Conservation (phyloP, 164 flowering plant species). For the Vitis cinerea region DNA sequence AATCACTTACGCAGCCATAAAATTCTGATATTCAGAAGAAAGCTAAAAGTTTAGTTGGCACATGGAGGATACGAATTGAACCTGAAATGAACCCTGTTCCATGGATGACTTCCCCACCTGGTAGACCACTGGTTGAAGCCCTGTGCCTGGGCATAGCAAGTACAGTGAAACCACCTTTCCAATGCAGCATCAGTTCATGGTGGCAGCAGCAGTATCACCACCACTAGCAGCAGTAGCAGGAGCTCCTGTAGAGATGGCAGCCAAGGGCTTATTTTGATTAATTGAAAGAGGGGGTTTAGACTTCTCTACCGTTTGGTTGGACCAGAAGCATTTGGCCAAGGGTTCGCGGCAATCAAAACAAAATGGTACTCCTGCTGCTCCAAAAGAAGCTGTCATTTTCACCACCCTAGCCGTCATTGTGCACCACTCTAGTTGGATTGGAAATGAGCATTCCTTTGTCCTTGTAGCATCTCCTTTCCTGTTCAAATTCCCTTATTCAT, state of each 20-base stretch:
- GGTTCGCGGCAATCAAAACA: too few species aligned
- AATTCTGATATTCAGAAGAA: too few species aligned
- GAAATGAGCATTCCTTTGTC: too few species aligned
- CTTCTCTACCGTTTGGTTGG: not conserved
- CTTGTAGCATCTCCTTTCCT: too few species aligned
- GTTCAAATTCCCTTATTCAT: too few species aligned
- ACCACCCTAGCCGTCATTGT: too few species aligned
- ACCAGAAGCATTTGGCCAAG: not conserved
- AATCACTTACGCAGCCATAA: too few species aligned
- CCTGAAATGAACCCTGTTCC: constrained; percentile 40
- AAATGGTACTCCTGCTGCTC: too few species aligned
- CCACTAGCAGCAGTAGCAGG: constrained; percentile 20
- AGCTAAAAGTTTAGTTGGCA: too few species aligned
- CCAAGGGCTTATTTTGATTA: constrained; percentile 23
- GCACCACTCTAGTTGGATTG: too few species aligned
- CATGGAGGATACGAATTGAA: too few species aligned
- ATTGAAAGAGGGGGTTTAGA: not conserved
- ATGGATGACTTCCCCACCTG: constrained; percentile 54
- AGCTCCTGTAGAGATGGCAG: constrained; percentile 27
- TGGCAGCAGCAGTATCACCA: constrained; percentile 15
- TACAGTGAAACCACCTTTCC: constrained; percentile 9
- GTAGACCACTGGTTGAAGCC: constrained; percentile 84
- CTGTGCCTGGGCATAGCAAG: constrained; percentile 44
- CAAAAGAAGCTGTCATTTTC: too few species aligned
- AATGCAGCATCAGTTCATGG: constrained; percentile 22